These are phyloP conservation scores for Pestalotiopsis sp. DNA, from an alignment of 2,329 filamentous ascomycete genomes.

Conservation along the genomic window DNA sequence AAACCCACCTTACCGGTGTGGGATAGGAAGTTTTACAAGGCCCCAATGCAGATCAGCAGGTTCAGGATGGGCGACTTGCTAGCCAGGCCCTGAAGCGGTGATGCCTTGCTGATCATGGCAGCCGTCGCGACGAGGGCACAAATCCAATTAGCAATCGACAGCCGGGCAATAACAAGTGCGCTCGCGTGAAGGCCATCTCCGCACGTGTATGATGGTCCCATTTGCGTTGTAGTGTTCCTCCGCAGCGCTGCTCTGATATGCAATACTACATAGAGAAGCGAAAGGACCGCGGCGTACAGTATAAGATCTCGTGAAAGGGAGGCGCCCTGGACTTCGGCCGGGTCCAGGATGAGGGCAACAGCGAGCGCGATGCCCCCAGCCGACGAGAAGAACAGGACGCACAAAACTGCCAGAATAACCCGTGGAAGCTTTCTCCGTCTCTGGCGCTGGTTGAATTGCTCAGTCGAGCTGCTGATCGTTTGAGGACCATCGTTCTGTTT, in stretches of 20 bases:
- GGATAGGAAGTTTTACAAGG: slow-evolving; percentile 27
- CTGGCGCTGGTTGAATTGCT: slow-evolving; percentile 24
- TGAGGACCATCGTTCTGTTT: not conserved
- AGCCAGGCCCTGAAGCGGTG: slow-evolving; percentile 18
- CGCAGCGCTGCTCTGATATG: slow-evolving; percentile 31
- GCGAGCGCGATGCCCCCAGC: slow-evolving; percentile 29
- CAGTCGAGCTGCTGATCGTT: slow-evolving; percentile 21
- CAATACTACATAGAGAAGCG: slow-evolving; percentile 30
- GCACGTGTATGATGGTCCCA: slow-evolving; percentile 28
- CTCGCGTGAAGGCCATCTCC: slow-evolving; percentile 32
- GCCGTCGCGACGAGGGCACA: slow-evolving; percentile 31
- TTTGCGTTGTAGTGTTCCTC: slow-evolving; percentile 22
- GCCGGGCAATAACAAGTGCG: slow-evolving; percentile 31
- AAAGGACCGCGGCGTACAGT: slow-evolving; percentile 28
- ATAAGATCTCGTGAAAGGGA: slow-evolving; percentile 33
- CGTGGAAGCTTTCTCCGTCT: slow-evolving; percentile 24
- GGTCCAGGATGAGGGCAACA: slow-evolving; percentile 27
- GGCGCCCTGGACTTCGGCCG: slow-evolving; percentile 22
- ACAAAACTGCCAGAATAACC: slow-evolving; percentile 28
- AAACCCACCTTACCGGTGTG: not conserved
- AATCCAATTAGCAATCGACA: slow-evolving; percentile 32
- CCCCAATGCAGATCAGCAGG: slow-evolving; percentile 31
- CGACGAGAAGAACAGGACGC: slow-evolving; percentile 32
- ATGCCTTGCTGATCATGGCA: slow-evolving; percentile 27
- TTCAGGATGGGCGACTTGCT: slow-evolving; percentile 33